phyloP scores from a whole-genome alignment of 257 asterid species.

The Solanum neorickii region DNA sequence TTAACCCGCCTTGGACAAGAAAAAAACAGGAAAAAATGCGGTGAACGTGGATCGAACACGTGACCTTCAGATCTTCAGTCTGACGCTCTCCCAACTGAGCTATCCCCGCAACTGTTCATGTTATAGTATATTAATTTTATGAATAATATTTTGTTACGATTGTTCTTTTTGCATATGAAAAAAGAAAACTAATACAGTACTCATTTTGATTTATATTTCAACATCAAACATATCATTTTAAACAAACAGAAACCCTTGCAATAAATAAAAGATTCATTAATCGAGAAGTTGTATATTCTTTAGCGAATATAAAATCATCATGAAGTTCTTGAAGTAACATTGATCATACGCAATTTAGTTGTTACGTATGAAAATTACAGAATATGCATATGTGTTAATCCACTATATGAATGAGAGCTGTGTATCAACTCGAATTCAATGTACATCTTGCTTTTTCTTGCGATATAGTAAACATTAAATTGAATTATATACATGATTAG shows the following conservation, averaged over 20 bases:
- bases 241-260: not conserved
- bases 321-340: not conserved
- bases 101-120: constrained; percentile 41
- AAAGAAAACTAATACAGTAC: too few relatives aligned
- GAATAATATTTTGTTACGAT: too few relatives aligned
- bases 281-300: not conserved
- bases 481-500: too few relatives aligned
- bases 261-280: not conserved
- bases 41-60: constrained; percentile 97
- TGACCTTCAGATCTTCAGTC: constrained; percentile 81
- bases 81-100: constrained; percentile 95
- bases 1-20: too few relatives aligned
- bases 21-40: constrained; percentile 12
- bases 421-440: too few relatives aligned
- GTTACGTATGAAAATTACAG: not conserved
- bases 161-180: too few relatives aligned
- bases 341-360: not conserved
- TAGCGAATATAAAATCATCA: too few relatives aligned
- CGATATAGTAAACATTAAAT: too few relatives aligned
- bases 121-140: fast-evolving
- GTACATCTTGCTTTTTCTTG: too few relatives aligned
- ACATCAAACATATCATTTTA: not conserved
- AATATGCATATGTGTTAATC: too few relatives aligned
- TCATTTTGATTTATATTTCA: too few relatives aligned
- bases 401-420: too few relatives aligned